Base-by-base conservation (phyloP, 371 early-diverging fungal species). In the Syncephalastrum monosporum region DNA sequence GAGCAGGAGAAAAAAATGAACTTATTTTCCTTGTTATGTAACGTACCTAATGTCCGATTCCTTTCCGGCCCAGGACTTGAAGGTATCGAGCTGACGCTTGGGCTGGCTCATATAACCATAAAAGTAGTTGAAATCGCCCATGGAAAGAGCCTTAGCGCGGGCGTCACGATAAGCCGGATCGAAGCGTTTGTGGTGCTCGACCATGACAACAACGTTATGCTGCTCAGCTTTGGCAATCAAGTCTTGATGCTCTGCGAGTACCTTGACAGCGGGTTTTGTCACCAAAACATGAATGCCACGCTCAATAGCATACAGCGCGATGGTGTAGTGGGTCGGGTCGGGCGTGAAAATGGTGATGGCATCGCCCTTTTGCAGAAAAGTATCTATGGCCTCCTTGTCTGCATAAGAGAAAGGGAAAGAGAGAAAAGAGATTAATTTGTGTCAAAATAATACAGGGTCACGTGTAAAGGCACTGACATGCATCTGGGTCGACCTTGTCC, bases 321-420 rank as follows among this genome's bases (percentile, higher is more conserved):
- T 77, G 1, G 47, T 64, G 53, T 61, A 80, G 53, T 81, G 82
- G 15, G 81, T 80, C 19, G 77, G 77, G 54, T 81, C 82, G 5
- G 82, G 82, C 6, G 82, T 81, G 53, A 81, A 81, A 21, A 81
- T 63, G 41, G 71, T 75, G n/a, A 78, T 74, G 15, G 72, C 75
- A 42, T 69, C 73, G 8, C 82, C 82, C 45, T 63, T 64, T 42
- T 27, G 43, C 67, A 80, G 24, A 27, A 41, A 59, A 1, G 46
- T 38, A 55, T 78, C 77, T 17, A 80, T 80, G 24, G 74, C 81
- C n/a, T 41, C 58, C 51, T 79, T 72, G 55, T 80, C 74, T 69
- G 38, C 10, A 56, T 49, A 15, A 3, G 19, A 27, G 27, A 27
- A 7, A 27, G 27, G 3, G 27, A 27, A 27, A 7, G 15, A 42